phyloP scores from a whole-genome alignment of 2,329 filamentous ascomycete species.

The Pyrenophora teres region DNA sequence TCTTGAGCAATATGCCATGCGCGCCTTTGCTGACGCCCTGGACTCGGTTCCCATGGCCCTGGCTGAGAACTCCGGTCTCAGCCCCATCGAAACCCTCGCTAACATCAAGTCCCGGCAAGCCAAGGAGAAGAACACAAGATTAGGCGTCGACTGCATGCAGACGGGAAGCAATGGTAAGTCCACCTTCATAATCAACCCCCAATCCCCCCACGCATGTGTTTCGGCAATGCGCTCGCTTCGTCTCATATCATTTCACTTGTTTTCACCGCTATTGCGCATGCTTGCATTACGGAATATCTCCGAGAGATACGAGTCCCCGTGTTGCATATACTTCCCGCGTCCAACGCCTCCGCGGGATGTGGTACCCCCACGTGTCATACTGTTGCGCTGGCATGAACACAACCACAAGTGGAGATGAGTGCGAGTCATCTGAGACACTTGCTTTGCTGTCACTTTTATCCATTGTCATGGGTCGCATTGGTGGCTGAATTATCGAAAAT shows the following conservation, averaged over 20 bases:
- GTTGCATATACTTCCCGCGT: conserved; percentile 16
- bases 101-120: conserved; percentile 96
- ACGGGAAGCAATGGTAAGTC: conserved; percentile 79
- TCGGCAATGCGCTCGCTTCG: conserved; percentile 8
- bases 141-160: conserved; percentile 98
- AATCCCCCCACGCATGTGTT: conserved; percentile 1
- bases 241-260: neutral
- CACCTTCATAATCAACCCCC: conserved; percentile 5
- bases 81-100: conserved; percentile 92
- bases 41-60: conserved; percentile 94
- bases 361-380: conserved; percentile 26
- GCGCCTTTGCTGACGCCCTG: conserved; percentile 92
- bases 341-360: conserved; percentile 28
- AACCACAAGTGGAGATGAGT: conserved; percentile 16
- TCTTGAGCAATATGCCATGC: conserved; percentile 99
- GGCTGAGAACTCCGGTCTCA: conserved; percentile 95
- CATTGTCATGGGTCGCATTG: conserved; percentile 9
- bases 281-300: conserved; percentile 11
- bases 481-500: conserved; percentile 16
- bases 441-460: conserved; percentile 13
- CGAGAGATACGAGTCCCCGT: conserved; percentile 23
- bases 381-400: conserved; percentile 17
- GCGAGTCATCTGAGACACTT: conserved; percentile 14
- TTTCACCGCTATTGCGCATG: conserved; percentile 21
- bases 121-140: conserved; percentile 76